Evolutionary conservation across 208 protist species (phyloP).

Genomic region (Spongospora subterranea): DNA sequence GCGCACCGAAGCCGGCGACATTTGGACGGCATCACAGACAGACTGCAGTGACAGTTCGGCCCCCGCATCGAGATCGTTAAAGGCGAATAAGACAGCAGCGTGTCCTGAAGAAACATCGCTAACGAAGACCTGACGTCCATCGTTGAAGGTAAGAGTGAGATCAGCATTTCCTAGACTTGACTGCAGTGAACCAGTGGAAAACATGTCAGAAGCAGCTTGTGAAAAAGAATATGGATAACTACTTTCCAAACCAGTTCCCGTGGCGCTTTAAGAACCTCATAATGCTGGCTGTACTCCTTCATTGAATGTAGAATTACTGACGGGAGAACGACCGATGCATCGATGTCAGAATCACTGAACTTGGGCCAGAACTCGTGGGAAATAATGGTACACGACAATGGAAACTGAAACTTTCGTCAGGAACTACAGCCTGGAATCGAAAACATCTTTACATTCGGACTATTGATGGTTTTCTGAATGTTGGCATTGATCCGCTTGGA

Average conservation of each 20-base stretch:
- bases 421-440: neutral
- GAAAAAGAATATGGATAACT: neutral
- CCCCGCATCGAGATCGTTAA: neutral
- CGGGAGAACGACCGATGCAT: neutral
- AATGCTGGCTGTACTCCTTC: constrained; percentile 26
- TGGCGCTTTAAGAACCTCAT: constrained; percentile 45
- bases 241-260: constrained; percentile 17
- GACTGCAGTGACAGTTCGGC: neutral
- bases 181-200: too few species aligned
- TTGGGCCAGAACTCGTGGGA: neutral
- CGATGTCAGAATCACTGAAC: neutral
- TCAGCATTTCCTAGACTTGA: neutral
- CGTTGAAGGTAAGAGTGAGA: constrained; percentile 8
- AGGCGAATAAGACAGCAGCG: constrained; percentile 32
- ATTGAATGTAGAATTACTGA: neutral
- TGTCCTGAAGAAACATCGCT: neutral
- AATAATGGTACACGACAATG: neutral
- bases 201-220: neutral
- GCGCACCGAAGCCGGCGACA: neutral
- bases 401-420: neutral
- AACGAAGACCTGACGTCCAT: neutral
- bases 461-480: constrained; percentile 29
- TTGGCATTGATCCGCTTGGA: constrained; percentile 46
- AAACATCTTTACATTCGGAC: neutral
- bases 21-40: neutral